phyloP scores from a whole-genome alignment of 306 rosid species.

The Dicorynia guianensis region DNA sequence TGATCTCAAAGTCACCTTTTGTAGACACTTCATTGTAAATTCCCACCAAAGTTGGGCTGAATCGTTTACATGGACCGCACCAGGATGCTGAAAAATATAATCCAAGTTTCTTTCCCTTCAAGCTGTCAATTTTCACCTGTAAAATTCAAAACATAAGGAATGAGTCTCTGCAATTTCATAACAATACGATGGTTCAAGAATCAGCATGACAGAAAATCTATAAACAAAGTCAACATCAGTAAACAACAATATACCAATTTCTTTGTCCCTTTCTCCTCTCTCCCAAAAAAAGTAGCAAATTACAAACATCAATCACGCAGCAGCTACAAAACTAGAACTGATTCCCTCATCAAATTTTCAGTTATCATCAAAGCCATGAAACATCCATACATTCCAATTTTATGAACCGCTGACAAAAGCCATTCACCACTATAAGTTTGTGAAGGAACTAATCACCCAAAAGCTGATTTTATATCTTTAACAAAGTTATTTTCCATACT shows the following conservation, averaged over 20 bases:
- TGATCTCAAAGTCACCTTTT: conserved; percentile 66
- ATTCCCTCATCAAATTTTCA: neutral
- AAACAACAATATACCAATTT: neutral
- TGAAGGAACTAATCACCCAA: too few species aligned
- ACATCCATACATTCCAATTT: neutral
- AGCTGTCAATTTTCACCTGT: conserved; percentile 71
- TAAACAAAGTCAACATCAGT: neutral
- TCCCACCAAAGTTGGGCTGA: conserved; percentile 65
- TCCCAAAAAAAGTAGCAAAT: neutral
- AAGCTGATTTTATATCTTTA: too few species aligned
- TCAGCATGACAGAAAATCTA: too few species aligned
- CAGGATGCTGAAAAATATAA: conserved; percentile 81
- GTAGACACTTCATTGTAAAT: conserved; percentile 57
- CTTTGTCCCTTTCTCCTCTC: too few species aligned
- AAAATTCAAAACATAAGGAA: conserved; percentile 29
- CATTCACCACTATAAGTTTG: too few species aligned
- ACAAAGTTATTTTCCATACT: neutral
- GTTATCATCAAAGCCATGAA: neutral
- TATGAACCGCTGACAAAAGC: neutral
- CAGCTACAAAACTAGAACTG: neutral
- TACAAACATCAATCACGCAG: neutral
- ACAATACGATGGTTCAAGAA: neutral
- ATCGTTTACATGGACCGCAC: conserved; percentile 66
- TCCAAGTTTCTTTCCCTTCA: conserved; percentile 71
- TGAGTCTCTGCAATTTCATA: conserved; percentile 5